Evolutionary conservation across 805 yeast genomes (phyloP), one percentile per base, ranked within the genome.

Genomic region (Tetrapisispora namnaoensis): DNA sequence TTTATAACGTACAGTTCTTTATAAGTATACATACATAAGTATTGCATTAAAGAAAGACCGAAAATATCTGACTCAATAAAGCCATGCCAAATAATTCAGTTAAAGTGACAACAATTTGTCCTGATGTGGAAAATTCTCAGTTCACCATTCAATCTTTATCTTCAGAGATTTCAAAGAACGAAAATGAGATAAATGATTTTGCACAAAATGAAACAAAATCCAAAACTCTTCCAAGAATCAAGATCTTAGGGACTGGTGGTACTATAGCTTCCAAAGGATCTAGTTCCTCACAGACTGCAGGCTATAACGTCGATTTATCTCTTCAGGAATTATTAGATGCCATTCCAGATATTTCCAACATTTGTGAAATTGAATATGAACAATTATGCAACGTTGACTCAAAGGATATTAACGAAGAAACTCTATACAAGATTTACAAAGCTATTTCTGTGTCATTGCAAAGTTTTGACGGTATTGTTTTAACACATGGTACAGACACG

Each of bases 401-500:
- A 2, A 78, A 77, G 51, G 80, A 78, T 50, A 70, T 80, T 30
- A 72, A 76, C 37, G 72, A 75, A 42, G 54, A 57, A 1, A 74
- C 77, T 39, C 64, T 80, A 48, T 56, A 72, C 47, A 65, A 67
- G 44, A 70, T 80, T 44, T 72, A 77, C 51, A 61, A 67, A 41
- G 74, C 75, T 49, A 70, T 80, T 18, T 62, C 72, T 13, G 69
- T 69, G 22, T 74, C 75, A 32, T 59, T 79, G 36, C 68, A 64
- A 40, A 61, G 60, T 16, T 76, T 70, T 53, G 79, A 78, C 55
- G 85, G 84, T 38, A 73, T 79, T 18, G 85, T 80, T 40, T 76
- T 80, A 37, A 80, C 85, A 1, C 86, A 80, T 60, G 86, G 86
- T n/a, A 80, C 86, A 8, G 86, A 80, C 56, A 77, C 85, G 1